Evolutionary conservation across 352 stramenopile species (phyloP).

Genomic region (Pseudoperonospora humuli): DNA sequence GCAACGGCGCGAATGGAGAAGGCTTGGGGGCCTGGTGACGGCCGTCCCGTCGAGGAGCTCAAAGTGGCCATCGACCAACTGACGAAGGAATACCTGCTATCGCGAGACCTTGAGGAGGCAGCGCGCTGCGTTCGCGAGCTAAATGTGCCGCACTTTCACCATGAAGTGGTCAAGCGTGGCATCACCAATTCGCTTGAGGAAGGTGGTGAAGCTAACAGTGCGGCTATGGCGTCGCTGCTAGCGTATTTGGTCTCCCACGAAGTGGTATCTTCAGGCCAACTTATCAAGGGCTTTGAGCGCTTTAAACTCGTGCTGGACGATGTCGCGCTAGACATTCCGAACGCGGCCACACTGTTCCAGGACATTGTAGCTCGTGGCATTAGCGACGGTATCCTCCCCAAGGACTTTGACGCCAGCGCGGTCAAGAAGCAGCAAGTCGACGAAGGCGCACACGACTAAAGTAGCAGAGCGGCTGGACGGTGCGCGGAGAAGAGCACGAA

Average conservation of each 20-base stretch:
- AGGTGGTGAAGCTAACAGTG: constrained; percentile 35
- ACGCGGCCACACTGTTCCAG: constrained; percentile 40
- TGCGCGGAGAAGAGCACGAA: constrained; percentile 3
- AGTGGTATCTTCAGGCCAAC: constrained; percentile 47
- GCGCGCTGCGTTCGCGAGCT: constrained; percentile 90
- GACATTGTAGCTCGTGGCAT: constrained; percentile 35
- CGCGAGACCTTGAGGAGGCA: constrained; percentile 92
- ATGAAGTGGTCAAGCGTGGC: constrained; percentile 91
- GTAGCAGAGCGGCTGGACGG: constrained; percentile 5
- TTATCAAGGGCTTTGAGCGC: constrained; percentile 78
- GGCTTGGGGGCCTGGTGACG: constrained; percentile 95
- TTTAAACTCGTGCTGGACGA: constrained; percentile 64
- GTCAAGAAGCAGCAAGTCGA: constrained; percentile 25
- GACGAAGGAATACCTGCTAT: constrained; percentile 95
- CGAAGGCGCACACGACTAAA: constrained; percentile 1
- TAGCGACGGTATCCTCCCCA: constrained; percentile 34
- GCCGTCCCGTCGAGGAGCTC: constrained; percentile 85
- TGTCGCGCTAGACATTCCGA: constrained; percentile 62
- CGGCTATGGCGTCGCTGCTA: constrained; percentile 66
- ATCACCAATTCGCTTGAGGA: constrained; percentile 53
- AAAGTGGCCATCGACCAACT: constrained; percentile 93
- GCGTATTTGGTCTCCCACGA: constrained; percentile 65
- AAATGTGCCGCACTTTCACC: constrained; percentile 93
- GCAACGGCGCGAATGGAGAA: constrained; percentile 92
- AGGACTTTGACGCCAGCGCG: constrained; percentile 40